Conservation (phyloP, 2,329 filamentous ascomycete species). For the Coleophoma cylindrospora region DNA sequence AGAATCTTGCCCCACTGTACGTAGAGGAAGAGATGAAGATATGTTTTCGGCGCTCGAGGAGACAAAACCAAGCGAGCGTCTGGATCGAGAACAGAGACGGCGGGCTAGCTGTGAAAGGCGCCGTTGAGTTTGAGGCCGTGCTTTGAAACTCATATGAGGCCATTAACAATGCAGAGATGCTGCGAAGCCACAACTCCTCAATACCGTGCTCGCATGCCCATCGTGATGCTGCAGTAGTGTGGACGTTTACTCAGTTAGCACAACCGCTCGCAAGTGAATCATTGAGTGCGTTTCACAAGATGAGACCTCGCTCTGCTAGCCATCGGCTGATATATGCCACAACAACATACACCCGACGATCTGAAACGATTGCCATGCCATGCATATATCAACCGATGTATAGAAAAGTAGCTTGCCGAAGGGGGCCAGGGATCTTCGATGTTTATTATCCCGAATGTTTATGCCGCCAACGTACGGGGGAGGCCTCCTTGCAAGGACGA, state of each 20-base stretch:
- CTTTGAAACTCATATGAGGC: no score
- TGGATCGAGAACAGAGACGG: constrained; percentile 61
- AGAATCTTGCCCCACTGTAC: constrained; percentile 78
- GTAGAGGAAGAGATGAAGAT: constrained; percentile 66
- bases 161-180: no score
- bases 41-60: constrained; percentile 50
- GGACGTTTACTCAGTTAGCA: no score
- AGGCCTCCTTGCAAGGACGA: not conserved
- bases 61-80: constrained; percentile 40
- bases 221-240: no score
- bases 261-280: no score
- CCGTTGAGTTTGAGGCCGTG: no score
- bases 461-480: no score
- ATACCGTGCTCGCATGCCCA: no score
- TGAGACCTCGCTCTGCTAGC: not conserved
- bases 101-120: constrained; percentile 58
- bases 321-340: not conserved
- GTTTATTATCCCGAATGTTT: not conserved
- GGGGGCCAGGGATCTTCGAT: not conserved
- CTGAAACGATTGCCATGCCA: not conserved
- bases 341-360: not conserved
- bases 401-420: not conserved
- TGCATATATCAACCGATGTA: not conserved
- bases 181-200: no score
- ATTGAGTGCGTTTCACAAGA: no score